Evolutionary conservation across 2,329 filamentous ascomycete genomes (phyloP).

Genomic region (Grosmannia huntii): DNA sequence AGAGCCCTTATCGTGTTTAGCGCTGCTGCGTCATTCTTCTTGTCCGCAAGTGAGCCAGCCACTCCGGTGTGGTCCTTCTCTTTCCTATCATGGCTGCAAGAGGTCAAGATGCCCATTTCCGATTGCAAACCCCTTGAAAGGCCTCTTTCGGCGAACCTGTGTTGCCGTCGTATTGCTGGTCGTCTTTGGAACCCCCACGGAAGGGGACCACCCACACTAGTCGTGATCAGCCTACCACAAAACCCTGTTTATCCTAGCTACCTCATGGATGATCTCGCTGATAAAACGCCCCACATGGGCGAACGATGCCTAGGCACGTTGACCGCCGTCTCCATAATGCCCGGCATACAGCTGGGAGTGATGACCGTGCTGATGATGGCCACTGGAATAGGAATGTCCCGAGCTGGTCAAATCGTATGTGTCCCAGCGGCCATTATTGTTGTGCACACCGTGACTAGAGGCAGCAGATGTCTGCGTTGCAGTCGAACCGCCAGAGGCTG

Average conservation of each 20-base stretch:
- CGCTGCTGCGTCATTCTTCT: too few relatives aligned
- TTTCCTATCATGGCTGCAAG: not conserved
- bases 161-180: not conserved
- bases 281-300: not conserved
- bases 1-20: too few relatives aligned
- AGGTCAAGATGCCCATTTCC: too few relatives aligned
- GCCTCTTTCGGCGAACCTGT: too few relatives aligned
- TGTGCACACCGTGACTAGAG: not conserved
- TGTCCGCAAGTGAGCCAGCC: not conserved
- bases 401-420: slow-evolving; percentile 7
- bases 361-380: slow-evolving; percentile 8
- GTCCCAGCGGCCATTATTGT: slow-evolving; percentile 10
- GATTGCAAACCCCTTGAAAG: too few relatives aligned
- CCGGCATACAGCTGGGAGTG: slow-evolving; percentile 10
- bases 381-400: slow-evolving; percentile 1
- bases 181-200: not conserved
- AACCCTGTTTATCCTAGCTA: not conserved
- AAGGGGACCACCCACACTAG: not conserved
- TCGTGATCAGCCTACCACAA: too few relatives aligned
- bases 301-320: slow-evolving; percentile 7
- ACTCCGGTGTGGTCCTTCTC: too few relatives aligned
- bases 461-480: not conserved
- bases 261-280: too few relatives aligned
- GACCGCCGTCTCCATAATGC: slow-evolving; percentile 10
- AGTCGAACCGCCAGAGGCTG: not conserved